Evolutionary conservation across 345 rosid genomes (phyloP).

Genomic region (Schrenkiella parvula): DNA sequence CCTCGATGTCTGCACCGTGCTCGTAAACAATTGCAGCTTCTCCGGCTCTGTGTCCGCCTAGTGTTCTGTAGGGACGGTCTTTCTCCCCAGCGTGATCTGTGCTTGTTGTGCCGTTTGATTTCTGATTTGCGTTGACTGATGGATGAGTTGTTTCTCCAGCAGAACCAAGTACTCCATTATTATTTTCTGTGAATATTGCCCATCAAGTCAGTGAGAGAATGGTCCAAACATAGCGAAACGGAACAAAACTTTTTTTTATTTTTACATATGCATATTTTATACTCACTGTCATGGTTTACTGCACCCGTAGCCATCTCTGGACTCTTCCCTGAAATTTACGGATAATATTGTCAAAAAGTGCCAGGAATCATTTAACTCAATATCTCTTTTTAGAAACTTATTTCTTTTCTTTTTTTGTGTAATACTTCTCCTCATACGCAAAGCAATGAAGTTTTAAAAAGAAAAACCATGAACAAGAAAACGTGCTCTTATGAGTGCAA

Average conservation of each 20-base stretch:
- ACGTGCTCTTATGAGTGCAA: not conserved
- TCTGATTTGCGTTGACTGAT: slow-evolving; percentile 41
- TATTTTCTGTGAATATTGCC: slow-evolving; percentile 42
- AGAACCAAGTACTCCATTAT: slow-evolving; percentile 37
- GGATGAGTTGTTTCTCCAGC: slow-evolving; percentile 21
- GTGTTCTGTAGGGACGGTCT: slow-evolving; percentile 56
- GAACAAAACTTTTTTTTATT: not conserved
- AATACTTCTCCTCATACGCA: slow-evolving; percentile 3
- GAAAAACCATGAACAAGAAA: slow-evolving; percentile 1
- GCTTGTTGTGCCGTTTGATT: slow-evolving; percentile 47
- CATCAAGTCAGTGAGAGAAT: not conserved
- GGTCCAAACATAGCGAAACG: not conserved
- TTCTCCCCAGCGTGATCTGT: slow-evolving; percentile 44
- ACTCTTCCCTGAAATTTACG: slow-evolving; percentile 39
- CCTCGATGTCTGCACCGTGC: slow-evolving; percentile 73
- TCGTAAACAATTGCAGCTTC: slow-evolving; percentile 17
- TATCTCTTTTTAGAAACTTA: not conserved
- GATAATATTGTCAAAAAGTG: slow-evolving; percentile 1
- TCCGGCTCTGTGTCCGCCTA: slow-evolving; percentile 42
- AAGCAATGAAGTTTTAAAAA: not conserved
- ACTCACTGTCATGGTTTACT: slow-evolving; percentile 45
- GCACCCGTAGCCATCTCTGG: slow-evolving; percentile 37
- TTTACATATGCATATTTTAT: not conserved
- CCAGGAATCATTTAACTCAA: not conserved
- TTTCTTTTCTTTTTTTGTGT: no score